Evolutionary conservation across 352 stramenopile species (phyloP), one percentile per base, ranked within the genome.

Genomic region (Globisporangium yorkense): DNA sequence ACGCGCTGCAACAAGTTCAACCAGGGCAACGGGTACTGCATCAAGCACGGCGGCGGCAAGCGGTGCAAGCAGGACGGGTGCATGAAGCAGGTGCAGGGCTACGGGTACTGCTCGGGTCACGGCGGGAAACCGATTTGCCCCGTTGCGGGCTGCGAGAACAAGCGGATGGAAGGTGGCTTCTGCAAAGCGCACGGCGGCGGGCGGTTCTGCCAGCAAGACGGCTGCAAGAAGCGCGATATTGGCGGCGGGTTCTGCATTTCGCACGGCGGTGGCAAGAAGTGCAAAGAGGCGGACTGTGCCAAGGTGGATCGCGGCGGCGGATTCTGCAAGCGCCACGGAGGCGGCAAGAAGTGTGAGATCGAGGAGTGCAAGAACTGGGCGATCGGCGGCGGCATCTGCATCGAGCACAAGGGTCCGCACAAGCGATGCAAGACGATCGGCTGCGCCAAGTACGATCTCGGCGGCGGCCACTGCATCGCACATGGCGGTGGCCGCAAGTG

Each of bases 211-310:
- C 84, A 91, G 51, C 58, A 77, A 12, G 69, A 78, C 16, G 72
- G 68, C 9, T 95, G 86, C 57, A 88, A 88, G 68, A 90, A 79
- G 65, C 81, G 84, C 27, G 86, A 95, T 59, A 92, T 96, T 59
- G 87, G 86, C 31, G 86, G 87, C 5, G 87, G 87, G 1, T 89
- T 74, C 35, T 96, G 87, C 61, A 96, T 93, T 47, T 72, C 80
- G 3, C 88, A 96, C 52, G 88, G 88, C 44, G 88, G 88, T 55
- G 88, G 88, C 15, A 96, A 95, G 65, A 90, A 91, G 43, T 95
- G 86, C 61, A 70, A 76, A 12, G 64, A 68, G 13, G 65, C 78
- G 15, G 75, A 87, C 20, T 95, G 86, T 54, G 76, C 69, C 1
- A 92, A 92, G 63, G 82, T 94, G 20, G 80, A 92, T 64, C 84